Base-by-base conservation (phyloP, 2,329 filamentous ascomycete species). In the Arthrobotrys pseudoclavata region DNA sequence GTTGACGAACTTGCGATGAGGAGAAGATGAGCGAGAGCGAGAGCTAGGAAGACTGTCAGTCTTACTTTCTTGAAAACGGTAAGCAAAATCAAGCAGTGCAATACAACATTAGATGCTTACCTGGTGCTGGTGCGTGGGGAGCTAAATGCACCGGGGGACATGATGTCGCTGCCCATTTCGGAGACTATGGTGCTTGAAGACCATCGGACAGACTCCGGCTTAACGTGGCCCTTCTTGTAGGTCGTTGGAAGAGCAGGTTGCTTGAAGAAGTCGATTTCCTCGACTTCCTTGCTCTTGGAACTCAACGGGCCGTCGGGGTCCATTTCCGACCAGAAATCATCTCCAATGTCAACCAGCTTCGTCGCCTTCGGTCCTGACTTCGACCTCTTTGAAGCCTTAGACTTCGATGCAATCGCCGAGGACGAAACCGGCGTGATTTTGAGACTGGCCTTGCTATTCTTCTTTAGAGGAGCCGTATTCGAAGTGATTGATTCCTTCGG, bases 81-180 rank as follows among this genome's bases (percentile, higher is more conserved):
- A 34, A 74, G 69, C 69, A 74, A 74, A 67, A 67, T 34, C 52
- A 53, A 50, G 31, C 7, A 45, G 12, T 26, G n/a, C 10, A 60
- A 60, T 34, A 53, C 48, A 66, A 42, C 20, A 53, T 31, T 20
- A 50, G 15, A 55, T n/a, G 18, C 84, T 82, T 86, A 87, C 85
- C 86, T 88, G 79, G 86, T 85, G 82, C 86, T 88, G 61, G 87
- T 88, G 80, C 86, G 85, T 40, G 87, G 86, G 81, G 86, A 88
- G 80, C 85, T 87, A 64, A 81, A 83, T 60, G 72, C 72, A 37
- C 72, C 66, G n/a, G 72, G 57, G 22, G 72, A 76, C 72, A 76
- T 76, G 40, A 70, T 52, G 53, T 83, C 83, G 76, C 86, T 86
- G 53, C 86, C 87, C 70, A 85, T 85, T 53, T 80, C 79, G 12